Evolutionary conservation across 2,329 filamentous ascomycete genomes (phyloP), one percentile per base, ranked within the genome.

Genomic region (Lomentospora prolificans): DNA sequence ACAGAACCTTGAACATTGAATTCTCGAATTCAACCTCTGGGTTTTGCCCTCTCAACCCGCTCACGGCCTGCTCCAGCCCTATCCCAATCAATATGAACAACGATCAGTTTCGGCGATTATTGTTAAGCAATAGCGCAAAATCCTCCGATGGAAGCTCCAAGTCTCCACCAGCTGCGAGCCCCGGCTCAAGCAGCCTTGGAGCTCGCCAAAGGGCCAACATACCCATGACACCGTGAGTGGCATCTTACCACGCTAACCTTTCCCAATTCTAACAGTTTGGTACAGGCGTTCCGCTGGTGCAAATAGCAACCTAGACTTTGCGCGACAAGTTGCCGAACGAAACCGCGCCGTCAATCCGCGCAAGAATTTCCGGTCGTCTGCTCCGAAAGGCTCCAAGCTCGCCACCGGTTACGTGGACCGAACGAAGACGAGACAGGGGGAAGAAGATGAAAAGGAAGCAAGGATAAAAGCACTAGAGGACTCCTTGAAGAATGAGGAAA

Each of bases 151-250:
- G 68, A 58, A 70, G 70, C 66, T 69, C 79, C 75, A 77, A 73
- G 60, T 66, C 73, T 51, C 75, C 79, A 12, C 64, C 62, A 55
- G 60, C 61, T 62, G 58, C 62, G 58, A 62, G 61, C 55, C 58
- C 63, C 9, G 60, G 59, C 44, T 6, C 30, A 50, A 72, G 73
- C 51, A 71, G 82, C 3, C 76, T 95, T 57, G 90, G 90, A 22
- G 94, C 89, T 57, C 81, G 87, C 64, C 84, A 87, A 70, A 83
- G 84, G 61, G 81, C 87, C 31, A 92, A 82, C 69, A 92, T 96
- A 59, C 90, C 90, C 57, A 96, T 96, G 92, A 96, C 92, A 51
- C 92, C 92, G 86, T 90, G 78, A 64, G 84, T 75, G 3, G 12
- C 22, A 22, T 48, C 44, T 48, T 22, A 22, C 10, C 17, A 9